Conservation (phyloP, 2,329 filamentous ascomycete species). For the Truncatella angustata region DNA sequence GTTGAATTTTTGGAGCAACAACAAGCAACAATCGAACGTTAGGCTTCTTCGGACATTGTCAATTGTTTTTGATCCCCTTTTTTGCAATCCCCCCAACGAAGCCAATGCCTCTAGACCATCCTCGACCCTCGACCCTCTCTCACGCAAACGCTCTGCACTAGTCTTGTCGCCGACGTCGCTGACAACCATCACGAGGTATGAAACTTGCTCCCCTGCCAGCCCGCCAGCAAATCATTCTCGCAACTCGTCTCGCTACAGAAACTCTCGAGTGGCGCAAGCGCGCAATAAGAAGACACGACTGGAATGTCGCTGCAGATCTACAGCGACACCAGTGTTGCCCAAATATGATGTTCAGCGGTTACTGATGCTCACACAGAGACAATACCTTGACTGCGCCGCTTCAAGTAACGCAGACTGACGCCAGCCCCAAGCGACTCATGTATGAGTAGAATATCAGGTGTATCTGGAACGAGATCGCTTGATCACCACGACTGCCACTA, state of each 20-base stretch:
- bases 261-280: neutral
- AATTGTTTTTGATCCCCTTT: neutral
- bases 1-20: neutral
- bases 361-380: neutral
- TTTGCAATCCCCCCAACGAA: neutral
- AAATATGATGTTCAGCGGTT: constrained; percentile 5
- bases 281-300: neutral
- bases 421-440: neutral
- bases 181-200: constrained; percentile 1
- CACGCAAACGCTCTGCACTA: neutral
- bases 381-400: neutral
- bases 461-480: neutral
- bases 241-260: neutral
- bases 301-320: neutral
- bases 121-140: neutral
- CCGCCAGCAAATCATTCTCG: no score
- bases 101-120: constrained; percentile 3
- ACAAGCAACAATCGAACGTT: neutral
- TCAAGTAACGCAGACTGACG: neutral
- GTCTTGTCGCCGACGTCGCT: neutral
- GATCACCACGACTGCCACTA: neutral
- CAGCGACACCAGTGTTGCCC: neutral
- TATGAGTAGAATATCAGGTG: neutral
- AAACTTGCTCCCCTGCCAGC: neutral
- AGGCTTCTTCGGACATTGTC: neutral